A percentile compares a stretch with the other conserved stretches of the same genome.
These are phyloP conservation scores for Theileria annulata DNA, from an alignment of 169 alveolate genomes.

Conservation along the genomic window DNA sequence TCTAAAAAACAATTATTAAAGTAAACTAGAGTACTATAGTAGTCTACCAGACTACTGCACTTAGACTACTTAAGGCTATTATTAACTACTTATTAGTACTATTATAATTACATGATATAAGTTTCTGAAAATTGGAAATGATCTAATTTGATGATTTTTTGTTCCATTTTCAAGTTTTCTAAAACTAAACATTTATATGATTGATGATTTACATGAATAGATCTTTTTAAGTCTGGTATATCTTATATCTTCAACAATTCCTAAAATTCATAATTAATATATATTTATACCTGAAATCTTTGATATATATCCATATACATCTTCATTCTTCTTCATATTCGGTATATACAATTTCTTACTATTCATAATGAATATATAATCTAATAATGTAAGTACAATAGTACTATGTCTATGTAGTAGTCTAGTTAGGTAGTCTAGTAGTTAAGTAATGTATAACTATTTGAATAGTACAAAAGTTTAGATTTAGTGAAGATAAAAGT, in stretches of 20 bases:
- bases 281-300: constrained; percentile 62
- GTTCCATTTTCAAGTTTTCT: constrained; percentile 27
- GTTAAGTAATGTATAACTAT: neutral
- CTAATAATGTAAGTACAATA: neutral
- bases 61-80: too few species aligned
- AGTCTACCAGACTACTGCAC: too few species aligned
- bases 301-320: constrained; percentile 56
- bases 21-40: neutral
- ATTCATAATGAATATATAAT: neutral
- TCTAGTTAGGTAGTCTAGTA: neutral
- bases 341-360: constrained; percentile 54
- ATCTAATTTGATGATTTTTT: constrained; percentile 28
- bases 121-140: constrained; percentile 65
- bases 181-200: neutral
- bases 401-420: neutral
- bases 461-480: constrained; percentile 6
- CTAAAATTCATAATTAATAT: too few species aligned
- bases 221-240: constrained; percentile 51
- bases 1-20: neutral
- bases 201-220: constrained; percentile 1
- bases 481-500: constrained; percentile 52
- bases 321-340: constrained; percentile 31
- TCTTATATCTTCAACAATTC: constrained; percentile 57
- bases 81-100: too few species aligned
- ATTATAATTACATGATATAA: constrained; percentile 25